Percentiles rank a stretch among this genome's conserved stretches.
Conservation (phyloP, 2,329 filamentous ascomycete species). For the Penicillium sp. region DNA sequence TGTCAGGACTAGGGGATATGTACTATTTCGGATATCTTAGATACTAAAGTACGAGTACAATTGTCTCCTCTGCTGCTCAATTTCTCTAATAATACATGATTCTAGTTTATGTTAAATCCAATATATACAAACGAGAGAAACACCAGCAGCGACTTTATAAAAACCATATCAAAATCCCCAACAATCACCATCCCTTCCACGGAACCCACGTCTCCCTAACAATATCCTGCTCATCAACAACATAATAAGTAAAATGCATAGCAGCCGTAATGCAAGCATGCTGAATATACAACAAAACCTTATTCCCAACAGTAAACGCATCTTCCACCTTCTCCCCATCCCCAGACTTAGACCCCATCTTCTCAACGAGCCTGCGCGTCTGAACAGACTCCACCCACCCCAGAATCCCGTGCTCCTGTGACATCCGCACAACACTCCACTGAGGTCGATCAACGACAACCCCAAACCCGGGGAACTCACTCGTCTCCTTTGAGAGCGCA, state of each 20-base stretch:
- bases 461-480: too few species aligned
- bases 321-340: too few species aligned
- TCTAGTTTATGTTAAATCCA: too few species aligned
- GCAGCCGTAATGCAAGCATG: slow-evolving; percentile 76
- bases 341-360: too few species aligned
- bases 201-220: slow-evolving; percentile 30
- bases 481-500: too few species aligned
- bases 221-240: slow-evolving; percentile 57
- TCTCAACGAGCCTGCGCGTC: too few species aligned
- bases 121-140: too few species aligned
- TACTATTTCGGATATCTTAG: not conserved
- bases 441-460: too few species aligned
- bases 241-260: slow-evolving; percentile 68
- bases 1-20: not conserved
- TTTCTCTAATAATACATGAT: not conserved
- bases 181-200: slow-evolving; percentile 28
- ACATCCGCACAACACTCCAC: too few species aligned
- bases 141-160: not conserved
- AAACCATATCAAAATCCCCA: not conserved
- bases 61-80: not conserved
- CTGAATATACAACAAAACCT: slow-evolving; percentile 66
- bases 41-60: not conserved
- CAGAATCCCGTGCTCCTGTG: too few species aligned
- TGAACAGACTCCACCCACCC: too few species aligned
- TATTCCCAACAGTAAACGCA: slow-evolving; percentile 6